Conservation (phyloP, 176 grass and related monocot genomes). For the Rhynchospora pubera region DNA sequence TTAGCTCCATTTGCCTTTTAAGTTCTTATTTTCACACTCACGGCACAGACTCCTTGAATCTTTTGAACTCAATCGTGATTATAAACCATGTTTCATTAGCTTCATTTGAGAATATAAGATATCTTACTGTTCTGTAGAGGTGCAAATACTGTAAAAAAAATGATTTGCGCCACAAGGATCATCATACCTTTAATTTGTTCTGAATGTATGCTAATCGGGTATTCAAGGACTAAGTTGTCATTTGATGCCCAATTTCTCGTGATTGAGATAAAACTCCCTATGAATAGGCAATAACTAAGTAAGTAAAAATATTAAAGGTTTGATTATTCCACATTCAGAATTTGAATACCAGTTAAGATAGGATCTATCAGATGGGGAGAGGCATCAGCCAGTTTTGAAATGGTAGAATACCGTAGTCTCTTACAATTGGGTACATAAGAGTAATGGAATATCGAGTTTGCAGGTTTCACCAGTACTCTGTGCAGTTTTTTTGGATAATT, state of each 20-base stretch:
- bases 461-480: background rate
- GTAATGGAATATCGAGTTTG: background rate
- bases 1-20: background rate
- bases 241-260: conserved; percentile 51
- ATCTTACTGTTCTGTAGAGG: background rate
- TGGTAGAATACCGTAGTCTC: background rate
- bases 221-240: conserved; percentile 45
- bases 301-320: background rate
- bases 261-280: conserved; percentile 64
- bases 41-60: background rate
- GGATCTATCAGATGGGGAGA: no score
- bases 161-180: no score
- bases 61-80: background rate
- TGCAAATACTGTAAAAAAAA: conserved; percentile 1
- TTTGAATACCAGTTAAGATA: no score
- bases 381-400: no score
- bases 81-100: background rate
- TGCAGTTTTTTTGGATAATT: background rate
- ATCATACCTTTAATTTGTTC: conserved; percentile 73
- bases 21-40: background rate
- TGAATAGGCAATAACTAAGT: background rate
- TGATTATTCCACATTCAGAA: background rate
- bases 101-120: background rate
- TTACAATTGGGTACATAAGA: background rate
- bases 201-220: conserved; percentile 52